phyloP scores from a whole-genome alignment of 2,329 filamentous ascomycete genomes.

The Graphilbum ipis-grandicollis region DNA sequence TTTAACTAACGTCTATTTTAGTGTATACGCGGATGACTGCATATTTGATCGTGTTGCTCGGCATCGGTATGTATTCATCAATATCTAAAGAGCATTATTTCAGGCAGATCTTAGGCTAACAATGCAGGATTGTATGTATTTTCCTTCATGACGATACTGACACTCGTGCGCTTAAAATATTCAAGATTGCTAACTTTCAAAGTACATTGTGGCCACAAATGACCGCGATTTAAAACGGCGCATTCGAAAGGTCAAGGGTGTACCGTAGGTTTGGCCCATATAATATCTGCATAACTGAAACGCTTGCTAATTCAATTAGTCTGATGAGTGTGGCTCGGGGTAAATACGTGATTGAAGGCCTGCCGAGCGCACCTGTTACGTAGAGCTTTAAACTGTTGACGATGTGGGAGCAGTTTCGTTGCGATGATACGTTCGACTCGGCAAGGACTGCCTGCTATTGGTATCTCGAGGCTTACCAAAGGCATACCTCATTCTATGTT shows the following conservation, averaged over 20 bases:
- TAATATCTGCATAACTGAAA: not conserved
- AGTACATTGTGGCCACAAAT: constrained; percentile 27
- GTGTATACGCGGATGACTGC: constrained; percentile 65
- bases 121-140: constrained; percentile 11
- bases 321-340: constrained; percentile 70
- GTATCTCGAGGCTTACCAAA: no score
- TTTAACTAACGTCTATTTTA: constrained; percentile 36
- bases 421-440: no score
- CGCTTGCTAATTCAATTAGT: not conserved
- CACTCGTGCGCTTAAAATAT: not conserved
- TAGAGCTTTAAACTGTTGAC: no score
- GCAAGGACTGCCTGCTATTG: no score
- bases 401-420: no score
- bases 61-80: constrained; percentile 30
- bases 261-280: constrained; percentile 23
- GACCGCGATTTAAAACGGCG: constrained; percentile 69
- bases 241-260: constrained; percentile 58
- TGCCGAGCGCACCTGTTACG: constrained; percentile 57
- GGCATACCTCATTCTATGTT: no score
- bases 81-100: constrained; percentile 18
- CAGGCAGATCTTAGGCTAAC: constrained; percentile 24
- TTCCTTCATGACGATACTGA: not conserved
- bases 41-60: constrained; percentile 59
- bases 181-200: not conserved
- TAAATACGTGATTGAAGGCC: constrained; percentile 86